Evolutionary conservation across 768 basidiomycete genomes (phyloP).

Genomic region (Russula griseocarnosa): DNA sequence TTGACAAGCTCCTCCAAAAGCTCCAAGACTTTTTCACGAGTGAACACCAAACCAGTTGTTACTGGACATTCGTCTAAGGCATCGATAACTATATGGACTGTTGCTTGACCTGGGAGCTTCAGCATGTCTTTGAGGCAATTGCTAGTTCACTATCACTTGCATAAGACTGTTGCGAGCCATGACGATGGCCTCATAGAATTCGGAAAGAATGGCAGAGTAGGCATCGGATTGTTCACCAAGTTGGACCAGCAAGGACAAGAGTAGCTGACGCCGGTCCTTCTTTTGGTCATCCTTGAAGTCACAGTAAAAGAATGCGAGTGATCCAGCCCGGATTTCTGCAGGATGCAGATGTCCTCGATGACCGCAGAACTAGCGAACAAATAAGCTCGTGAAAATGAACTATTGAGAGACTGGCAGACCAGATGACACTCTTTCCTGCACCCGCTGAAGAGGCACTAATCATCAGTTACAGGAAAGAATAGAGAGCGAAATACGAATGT

Average conservation of each 20-base stretch:
- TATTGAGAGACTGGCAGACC: no score
- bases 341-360: background rate
- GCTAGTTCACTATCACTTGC: background rate
- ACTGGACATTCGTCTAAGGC: conserved; percentile 13
- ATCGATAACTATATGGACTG: background rate
- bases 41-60: no score
- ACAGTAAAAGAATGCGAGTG: conserved; percentile 8
- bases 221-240: background rate
- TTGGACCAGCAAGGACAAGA: conserved; percentile 5
- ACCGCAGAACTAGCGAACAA: background rate
- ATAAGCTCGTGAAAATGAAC: background rate
- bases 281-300: conserved; percentile 12
- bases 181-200: conserved; percentile 2
- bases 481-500: background rate
- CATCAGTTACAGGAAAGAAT: background rate
- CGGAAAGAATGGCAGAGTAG: background rate
- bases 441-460: background rate
- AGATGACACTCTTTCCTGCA: conserved; percentile 5
- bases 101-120: background rate
- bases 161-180: background rate
- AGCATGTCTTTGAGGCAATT: conserved; percentile 9
- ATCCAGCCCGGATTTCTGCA: background rate
- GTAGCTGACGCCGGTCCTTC: background rate
- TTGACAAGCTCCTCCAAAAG: background rate
- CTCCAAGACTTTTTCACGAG: background rate